Evolutionary conservation across 2,329 filamentous ascomycete genomes (phyloP).

Genomic region (Metarhizium rileyi): DNA sequence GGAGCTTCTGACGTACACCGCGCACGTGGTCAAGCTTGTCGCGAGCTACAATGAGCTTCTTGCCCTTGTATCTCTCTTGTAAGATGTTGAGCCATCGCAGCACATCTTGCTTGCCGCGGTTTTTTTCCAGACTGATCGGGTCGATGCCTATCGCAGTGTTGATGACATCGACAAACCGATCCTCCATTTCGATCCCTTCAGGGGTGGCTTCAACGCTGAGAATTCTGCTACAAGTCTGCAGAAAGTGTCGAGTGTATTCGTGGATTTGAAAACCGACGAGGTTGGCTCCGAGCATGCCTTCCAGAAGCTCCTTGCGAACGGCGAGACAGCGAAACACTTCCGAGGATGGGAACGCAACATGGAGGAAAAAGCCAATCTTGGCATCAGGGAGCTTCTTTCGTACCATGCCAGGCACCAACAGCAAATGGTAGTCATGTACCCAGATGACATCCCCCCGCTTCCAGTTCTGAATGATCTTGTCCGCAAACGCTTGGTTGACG

Average conservation of each 20-base stretch:
- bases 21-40: constrained; percentile 92
- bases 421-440: constrained; percentile 91
- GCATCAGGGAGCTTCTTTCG: constrained; percentile 85
- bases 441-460: constrained; percentile 89
- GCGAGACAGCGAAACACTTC: constrained; percentile 92
- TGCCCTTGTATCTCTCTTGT: constrained; percentile 74
- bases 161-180: constrained; percentile 84
- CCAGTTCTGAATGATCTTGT: constrained; percentile 84
- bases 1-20: constrained; percentile 84
- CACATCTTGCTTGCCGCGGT: constrained; percentile 65
- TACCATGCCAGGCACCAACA: constrained; percentile 82
- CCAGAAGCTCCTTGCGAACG: constrained; percentile 74
- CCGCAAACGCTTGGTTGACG: constrained; percentile 86
- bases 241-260: constrained; percentile 88
- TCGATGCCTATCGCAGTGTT: constrained; percentile 87
- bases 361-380: constrained; percentile 92
- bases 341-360: constrained; percentile 90
- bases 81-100: constrained; percentile 70
- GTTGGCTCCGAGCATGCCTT: constrained; percentile 89
- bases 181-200: constrained; percentile 81
- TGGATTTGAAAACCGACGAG: constrained; percentile 88
- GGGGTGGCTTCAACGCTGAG: constrained; percentile 83
- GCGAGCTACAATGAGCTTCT: constrained; percentile 82
- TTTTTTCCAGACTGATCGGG: constrained; percentile 60
- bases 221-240: constrained; percentile 89